Conservation (phyloP, 148 eudicot species). For the Chenopodium formosanum region DNA sequence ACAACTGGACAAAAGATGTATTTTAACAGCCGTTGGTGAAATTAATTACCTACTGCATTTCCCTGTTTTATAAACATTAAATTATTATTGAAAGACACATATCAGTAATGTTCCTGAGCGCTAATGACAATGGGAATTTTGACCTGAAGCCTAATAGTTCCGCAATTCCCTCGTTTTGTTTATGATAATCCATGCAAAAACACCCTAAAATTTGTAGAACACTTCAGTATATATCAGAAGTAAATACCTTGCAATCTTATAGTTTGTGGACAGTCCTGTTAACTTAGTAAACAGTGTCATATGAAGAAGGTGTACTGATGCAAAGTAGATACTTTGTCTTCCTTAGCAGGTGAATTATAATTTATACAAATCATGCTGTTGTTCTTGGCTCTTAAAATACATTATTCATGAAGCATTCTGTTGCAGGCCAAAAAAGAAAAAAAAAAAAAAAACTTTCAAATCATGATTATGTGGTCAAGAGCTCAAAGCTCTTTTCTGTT, state of each 20-base stretch:
- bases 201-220: neutral
- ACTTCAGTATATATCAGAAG: neutral
- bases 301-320: neutral
- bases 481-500: neutral
- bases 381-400: too few relatives aligned
- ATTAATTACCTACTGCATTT: neutral
- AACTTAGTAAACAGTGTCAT: neutral
- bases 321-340: neutral
- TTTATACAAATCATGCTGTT: neutral
- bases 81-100: neutral
- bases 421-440: too few relatives aligned
- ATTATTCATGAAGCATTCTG: too few relatives aligned
- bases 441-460: too few relatives aligned
- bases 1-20: neutral
- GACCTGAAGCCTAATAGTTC: neutral
- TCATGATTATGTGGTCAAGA: neutral
- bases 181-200: neutral
- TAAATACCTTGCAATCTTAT: too few relatives aligned
- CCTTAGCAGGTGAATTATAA: neutral
- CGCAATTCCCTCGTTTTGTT: too few relatives aligned
- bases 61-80: neutral
- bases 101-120: neutral
- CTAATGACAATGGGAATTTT: neutral
- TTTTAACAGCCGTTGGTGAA: neutral
- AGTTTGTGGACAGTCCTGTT: neutral